A percentile compares a stretch with the other conserved stretches of the same genome.
These are phyloP conservation scores for Lachancea thermotolerans DNA, from an alignment of 805 yeast genomes.

Conservation along the genomic window DNA sequence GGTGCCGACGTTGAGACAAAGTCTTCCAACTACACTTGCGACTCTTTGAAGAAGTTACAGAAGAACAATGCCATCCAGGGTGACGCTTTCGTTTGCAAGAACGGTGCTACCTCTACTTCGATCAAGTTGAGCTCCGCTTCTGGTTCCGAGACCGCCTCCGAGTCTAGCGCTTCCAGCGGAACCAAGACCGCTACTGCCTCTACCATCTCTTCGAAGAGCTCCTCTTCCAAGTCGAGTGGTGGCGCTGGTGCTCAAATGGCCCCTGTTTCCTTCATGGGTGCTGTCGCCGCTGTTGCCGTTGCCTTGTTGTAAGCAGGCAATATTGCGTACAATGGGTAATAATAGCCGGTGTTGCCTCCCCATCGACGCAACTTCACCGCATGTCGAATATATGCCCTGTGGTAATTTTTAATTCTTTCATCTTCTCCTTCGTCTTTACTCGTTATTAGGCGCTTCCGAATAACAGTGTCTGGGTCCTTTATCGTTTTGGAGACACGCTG, in stretches of 20 bases:
- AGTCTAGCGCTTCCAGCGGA: constrained; percentile 29
- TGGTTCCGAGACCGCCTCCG: constrained; percentile 22
- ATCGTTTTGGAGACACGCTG: no score
- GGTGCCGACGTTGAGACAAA: constrained; percentile 77
- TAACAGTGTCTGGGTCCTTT: no score
- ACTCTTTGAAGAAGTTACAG: constrained; percentile 63
- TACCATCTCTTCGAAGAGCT: constrained; percentile 11
- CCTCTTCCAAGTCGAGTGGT: constrained; percentile 26
- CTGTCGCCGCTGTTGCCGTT: constrained; percentile 43
- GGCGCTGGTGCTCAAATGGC: constrained; percentile 30
- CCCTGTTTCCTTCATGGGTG: constrained; percentile 41
- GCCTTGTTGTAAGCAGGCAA: constrained; percentile 40
- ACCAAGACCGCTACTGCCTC: constrained; percentile 25
- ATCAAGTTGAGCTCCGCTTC: constrained; percentile 31
- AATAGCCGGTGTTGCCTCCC: no score
- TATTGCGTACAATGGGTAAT: no score
- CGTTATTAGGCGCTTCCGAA: no score
- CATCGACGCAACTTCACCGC: no score
- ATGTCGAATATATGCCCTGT: no score
- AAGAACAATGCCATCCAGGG: constrained; percentile 82
- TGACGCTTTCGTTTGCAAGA: constrained; percentile 72
- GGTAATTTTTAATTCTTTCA: no score
- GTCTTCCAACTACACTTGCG: constrained; percentile 72
- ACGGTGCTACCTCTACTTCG: constrained; percentile 48
- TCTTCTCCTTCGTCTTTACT: no score